Percentiles rank a stretch among this genome's conserved stretches.
phyloP scores from a whole-genome alignment of 345 rosid genomes.

The Passiflora organensis region DNA sequence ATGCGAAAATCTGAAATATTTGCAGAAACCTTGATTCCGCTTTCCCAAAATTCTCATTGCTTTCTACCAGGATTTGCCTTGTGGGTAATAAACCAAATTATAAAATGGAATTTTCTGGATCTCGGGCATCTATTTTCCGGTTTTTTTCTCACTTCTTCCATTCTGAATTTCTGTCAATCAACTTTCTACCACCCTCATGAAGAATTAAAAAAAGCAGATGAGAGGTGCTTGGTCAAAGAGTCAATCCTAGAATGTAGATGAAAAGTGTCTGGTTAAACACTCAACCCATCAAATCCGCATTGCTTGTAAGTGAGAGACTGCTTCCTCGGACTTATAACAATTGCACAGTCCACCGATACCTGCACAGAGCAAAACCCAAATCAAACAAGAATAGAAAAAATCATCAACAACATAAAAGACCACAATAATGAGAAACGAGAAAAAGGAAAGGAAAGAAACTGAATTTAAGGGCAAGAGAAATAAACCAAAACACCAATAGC shows the following conservation, averaged over 20 bases:
- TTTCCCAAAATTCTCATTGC: not conserved
- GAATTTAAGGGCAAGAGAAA: no score
- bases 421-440: no score
- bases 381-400: not conserved
- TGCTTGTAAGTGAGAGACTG: slow-evolving; percentile 88
- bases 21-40: not conserved
- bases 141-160: no score
- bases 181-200: no score
- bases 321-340: slow-evolving; percentile 88
- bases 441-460: no score
- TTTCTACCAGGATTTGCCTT: not conserved
- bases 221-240: no score
- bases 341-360: slow-evolving; percentile 91
- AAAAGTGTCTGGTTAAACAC: slow-evolving; percentile 28
- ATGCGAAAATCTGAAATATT: not conserved
- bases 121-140: no score
- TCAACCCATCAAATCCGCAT: slow-evolving; percentile 94
- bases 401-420: not conserved
- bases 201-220: not conserved
- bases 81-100: no score
- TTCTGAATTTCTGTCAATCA: no score
- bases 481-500: no score
- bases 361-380: slow-evolving; percentile 18
- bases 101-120: no score
- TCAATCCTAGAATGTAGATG: not conserved